Conservation (phyloP, 306 rosid species). For the Pachyrhizus erosus region DNA sequence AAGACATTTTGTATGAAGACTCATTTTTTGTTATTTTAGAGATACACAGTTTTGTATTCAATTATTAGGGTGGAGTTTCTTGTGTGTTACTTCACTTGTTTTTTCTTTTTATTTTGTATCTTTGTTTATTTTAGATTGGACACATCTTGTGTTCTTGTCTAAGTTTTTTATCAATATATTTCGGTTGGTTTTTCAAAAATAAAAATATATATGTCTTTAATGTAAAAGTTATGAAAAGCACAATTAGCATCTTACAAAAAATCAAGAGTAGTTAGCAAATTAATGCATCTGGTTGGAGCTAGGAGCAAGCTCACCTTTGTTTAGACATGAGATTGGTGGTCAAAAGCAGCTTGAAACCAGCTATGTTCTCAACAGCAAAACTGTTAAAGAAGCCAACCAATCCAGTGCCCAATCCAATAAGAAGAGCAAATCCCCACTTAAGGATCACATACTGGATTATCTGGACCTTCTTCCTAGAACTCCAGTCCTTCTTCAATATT, state of each 20-base stretch:
- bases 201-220: not conserved
- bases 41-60: too few species aligned
- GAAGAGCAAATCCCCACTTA: constrained; percentile 89
- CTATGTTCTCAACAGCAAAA: constrained; percentile 81
- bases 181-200: too few species aligned
- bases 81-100: too few species aligned
- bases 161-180: too few species aligned
- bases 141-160: too few species aligned
- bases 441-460: constrained; percentile 74
- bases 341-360: constrained; percentile 76
- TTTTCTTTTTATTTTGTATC: too few species aligned
- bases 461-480: constrained; percentile 70
- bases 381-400: constrained; percentile 83
- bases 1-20: too few species aligned
- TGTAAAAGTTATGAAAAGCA: not conserved
- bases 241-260: not conserved
- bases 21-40: too few species aligned
- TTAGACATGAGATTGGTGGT: constrained; percentile 69
- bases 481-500: constrained; percentile 88
- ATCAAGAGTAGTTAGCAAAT: constrained; percentile 9
- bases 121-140: too few species aligned
- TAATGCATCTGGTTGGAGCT: not conserved
- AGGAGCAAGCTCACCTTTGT: constrained; percentile 56
- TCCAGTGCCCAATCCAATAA: constrained; percentile 85
- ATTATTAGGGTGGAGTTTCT: too few species aligned